Conservation (phyloP, 345 rosid species). For the Cochlearia excelsa region DNA sequence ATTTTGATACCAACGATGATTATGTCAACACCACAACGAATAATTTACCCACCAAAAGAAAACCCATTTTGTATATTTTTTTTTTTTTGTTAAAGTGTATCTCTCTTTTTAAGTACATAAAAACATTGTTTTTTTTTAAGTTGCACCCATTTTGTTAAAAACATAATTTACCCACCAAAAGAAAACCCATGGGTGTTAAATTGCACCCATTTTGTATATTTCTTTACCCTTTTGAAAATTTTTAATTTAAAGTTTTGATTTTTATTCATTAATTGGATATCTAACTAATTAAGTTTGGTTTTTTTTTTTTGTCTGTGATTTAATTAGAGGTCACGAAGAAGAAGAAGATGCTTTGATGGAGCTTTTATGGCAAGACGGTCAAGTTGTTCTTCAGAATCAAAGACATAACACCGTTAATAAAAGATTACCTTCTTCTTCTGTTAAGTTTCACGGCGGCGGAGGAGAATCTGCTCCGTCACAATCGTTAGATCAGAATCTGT, state of each 20-base stretch:
- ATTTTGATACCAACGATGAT: constrained; percentile 58
- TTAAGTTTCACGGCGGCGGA: constrained; percentile 4
- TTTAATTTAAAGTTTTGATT: background rate
- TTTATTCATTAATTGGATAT: background rate
- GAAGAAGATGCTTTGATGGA: constrained; percentile 76
- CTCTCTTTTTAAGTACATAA: too few species aligned
- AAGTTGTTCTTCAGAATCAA: constrained; percentile 66
- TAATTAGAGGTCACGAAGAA: constrained; percentile 29
- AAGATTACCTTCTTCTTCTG: constrained; percentile 22
- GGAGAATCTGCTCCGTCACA: constrained; percentile 18
- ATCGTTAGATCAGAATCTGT: constrained; percentile 41
- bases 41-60: constrained; percentile 34
- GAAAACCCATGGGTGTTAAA: constrained; percentile 43
- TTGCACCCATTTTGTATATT: constrained; percentile 48
- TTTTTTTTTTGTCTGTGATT: background rate
- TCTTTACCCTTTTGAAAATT: background rate
- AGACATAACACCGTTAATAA: constrained; percentile 47
- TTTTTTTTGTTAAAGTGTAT: too few species aligned
- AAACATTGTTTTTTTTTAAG: too few species aligned
- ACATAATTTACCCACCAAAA: constrained; percentile 30
- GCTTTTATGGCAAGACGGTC: constrained; percentile 93
- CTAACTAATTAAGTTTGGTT: background rate
- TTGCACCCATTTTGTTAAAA: too few species aligned
- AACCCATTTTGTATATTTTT: constrained; percentile 44
- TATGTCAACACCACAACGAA: constrained; percentile 31